These are phyloP conservation scores for Panicum virgatum DNA, from an alignment of 202 grass and related monocot species.

Conservation along the genomic window DNA sequence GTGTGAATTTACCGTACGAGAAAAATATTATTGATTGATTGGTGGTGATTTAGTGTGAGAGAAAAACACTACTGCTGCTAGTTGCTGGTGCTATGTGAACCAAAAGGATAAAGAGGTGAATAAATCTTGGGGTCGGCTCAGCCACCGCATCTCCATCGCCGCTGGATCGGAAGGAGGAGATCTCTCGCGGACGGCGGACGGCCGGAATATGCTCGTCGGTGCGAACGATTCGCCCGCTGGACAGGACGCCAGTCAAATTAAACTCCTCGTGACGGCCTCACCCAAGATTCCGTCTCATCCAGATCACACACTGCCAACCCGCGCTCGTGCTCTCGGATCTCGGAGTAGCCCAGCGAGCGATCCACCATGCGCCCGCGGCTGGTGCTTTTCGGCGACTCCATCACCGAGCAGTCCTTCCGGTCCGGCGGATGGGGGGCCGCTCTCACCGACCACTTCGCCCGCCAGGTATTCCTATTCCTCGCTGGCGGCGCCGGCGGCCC, in stretches of 20 bases:
- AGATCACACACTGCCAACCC: not conserved
- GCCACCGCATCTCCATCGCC: not conserved
- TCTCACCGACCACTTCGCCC: constrained; percentile 58
- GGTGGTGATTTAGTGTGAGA: too few species aligned
- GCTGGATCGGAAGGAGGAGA: not conserved
- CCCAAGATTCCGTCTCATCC: not conserved
- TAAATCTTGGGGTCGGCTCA: not conserved
- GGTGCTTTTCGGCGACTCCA: constrained; percentile 92
- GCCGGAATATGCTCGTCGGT: constrained; percentile 13
- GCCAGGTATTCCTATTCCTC: constrained; percentile 46
- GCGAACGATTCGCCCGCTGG: not conserved
- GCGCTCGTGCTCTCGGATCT: constrained; percentile 5
- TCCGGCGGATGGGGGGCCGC: constrained; percentile 76
- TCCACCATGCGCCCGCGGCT: constrained; percentile 63
- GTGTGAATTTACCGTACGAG: too few species aligned
- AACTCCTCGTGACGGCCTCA: not conserved
- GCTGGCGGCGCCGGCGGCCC: not conserved
- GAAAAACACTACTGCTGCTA: too few species aligned
- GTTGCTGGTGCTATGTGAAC: too few species aligned
- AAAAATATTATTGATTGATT: too few species aligned
- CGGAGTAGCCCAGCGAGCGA: not conserved
- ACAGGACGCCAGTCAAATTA: not conserved
- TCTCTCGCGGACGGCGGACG: not conserved
- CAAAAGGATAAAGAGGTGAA: too few species aligned
- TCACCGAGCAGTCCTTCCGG: constrained; percentile 75